Base-by-base conservation (phyloP, 768 basidiomycete genomes). In the Tylopilus cervinicoccineus region DNA sequence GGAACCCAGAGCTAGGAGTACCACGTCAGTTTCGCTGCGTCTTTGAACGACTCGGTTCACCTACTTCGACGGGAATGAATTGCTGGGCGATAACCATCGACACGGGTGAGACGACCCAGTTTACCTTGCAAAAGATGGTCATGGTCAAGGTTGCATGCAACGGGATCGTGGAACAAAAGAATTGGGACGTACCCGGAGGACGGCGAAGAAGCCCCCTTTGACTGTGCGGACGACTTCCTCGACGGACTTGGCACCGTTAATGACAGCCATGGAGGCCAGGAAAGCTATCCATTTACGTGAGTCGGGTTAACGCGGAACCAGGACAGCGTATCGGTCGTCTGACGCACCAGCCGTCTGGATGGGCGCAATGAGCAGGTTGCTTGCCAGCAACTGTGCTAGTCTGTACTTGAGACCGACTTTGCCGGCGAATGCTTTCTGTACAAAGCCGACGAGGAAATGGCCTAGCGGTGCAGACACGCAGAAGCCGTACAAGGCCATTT, bases 401-500 rank as follows among this genome's bases (percentile, higher is more conserved):
- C 80, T 85, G 40, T 82, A 80, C 20, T 72, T 70, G 32, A 79
- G 65, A 14, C 81, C 76, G 17, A 81, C 82, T 70, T 76, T 86
- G 32, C 91, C 90, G 0, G 81, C 80, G 60, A 94, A 93, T 13
- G 76, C 76, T 58, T 76, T 84, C 67, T 93, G 89, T 49, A 93
- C 68, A 33, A 74, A 56, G 45, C 84, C 81, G 17, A 89, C 78
- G 51, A 93, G 80, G 63, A 76, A 67, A 61, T 94, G 92, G 34
- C 81, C 76, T 26, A 94, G 64, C 0, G 92, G 92, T 6, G 90
- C 92, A 12, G 89, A 89, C 33, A 94, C 76, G 56, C 86, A 74
- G 70, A 87, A 81, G 51, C 92, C 92, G 61, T 91, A 93, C 19
- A 85, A 42, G 1, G 81, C 86, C 84, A 93, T 90, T 67, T 93